phyloP scores from a whole-genome alignment of 495 filamentous ascomycete genomes.

The Podospora pseudopauciseta region DNA sequence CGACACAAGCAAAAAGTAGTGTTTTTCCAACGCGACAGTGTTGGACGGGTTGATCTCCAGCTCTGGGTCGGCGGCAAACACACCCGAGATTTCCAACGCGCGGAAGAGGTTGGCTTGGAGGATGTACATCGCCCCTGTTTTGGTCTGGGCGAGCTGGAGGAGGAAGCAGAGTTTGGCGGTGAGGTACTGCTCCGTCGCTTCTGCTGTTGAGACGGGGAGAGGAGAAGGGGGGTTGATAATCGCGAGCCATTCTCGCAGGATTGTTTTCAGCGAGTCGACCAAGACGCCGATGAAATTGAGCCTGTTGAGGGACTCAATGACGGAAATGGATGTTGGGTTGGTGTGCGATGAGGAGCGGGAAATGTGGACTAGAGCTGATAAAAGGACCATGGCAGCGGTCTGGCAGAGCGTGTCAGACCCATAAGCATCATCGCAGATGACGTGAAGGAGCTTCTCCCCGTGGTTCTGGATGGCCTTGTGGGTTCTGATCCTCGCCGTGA shows the following conservation, averaged over 20 bases:
- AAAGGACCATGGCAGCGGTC: slow-evolving; percentile 71
- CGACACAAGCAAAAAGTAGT: slow-evolving; percentile 78
- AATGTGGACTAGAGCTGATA: slow-evolving; percentile 66
- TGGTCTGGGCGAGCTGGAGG: slow-evolving; percentile 76
- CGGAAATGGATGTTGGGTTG: slow-evolving; percentile 48
- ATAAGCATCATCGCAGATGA: slow-evolving; percentile 91
- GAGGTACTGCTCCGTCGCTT: slow-evolving; percentile 52
- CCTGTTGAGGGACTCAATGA: slow-evolving; percentile 74
- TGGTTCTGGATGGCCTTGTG: slow-evolving; percentile 70
- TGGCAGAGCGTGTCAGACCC: slow-evolving; percentile 75
- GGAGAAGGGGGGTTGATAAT: slow-evolving; percentile 8
- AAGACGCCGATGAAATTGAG: slow-evolving; percentile 88
- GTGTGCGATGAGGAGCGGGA: slow-evolving; percentile 41
- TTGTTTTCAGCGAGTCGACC: slow-evolving; percentile 72
- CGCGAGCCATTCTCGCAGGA: slow-evolving; percentile 58
- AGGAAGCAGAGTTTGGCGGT: slow-evolving; percentile 77
- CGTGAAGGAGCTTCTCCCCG: slow-evolving; percentile 75
- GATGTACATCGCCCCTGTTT: slow-evolving; percentile 72
- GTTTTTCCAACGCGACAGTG: slow-evolving; percentile 66
- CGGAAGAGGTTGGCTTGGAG: slow-evolving; percentile 87
- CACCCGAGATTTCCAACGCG: slow-evolving; percentile 67
- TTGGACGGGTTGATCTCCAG: slow-evolving; percentile 51
- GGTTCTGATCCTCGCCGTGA: slow-evolving; percentile 56
- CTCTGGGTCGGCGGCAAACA: slow-evolving; percentile 92
- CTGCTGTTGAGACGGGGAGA: slow-evolving; percentile 6